These are phyloP conservation scores for Acmispon strigosus DNA, from an alignment of 306 rosid genomes.

Conservation along the genomic window DNA sequence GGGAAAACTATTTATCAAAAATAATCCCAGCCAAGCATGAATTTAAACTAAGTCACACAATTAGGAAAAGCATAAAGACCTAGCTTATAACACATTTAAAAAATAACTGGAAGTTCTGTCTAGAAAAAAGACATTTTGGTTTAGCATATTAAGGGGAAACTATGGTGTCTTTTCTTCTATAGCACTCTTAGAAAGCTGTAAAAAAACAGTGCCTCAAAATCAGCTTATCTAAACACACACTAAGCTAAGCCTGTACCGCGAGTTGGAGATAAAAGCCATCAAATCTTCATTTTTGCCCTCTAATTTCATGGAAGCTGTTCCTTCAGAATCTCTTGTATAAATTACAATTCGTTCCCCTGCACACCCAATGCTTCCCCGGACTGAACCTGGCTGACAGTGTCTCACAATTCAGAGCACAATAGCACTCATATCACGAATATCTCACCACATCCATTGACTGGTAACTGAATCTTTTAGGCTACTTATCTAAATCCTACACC, in stretches of 20 bases:
- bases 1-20: background rate
- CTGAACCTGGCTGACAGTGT: too few relatives aligned
- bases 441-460: too few relatives aligned
- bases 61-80: background rate
- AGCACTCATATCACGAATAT: too few relatives aligned
- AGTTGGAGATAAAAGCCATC: background rate
- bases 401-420: too few relatives aligned
- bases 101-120: background rate
- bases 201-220: background rate
- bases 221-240: background rate
- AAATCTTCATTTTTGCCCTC: background rate
- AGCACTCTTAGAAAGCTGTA: background rate
- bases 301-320: background rate
- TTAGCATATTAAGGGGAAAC: background rate
- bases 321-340: background rate
- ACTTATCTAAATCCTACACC: too few relatives aligned
- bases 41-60: background rate
- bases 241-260: background rate
- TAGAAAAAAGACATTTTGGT: background rate
- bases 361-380: background rate
- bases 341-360: background rate
- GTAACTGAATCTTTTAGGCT: too few relatives aligned
- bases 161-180: background rate
- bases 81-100: background rate
- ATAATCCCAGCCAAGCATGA: background rate